A percentile compares a stretch with the other conserved stretches of the same genome.
These are phyloP conservation scores for Acer saccharum DNA, from an alignment of 345 rosid genomes.

Conservation along the genomic window DNA sequence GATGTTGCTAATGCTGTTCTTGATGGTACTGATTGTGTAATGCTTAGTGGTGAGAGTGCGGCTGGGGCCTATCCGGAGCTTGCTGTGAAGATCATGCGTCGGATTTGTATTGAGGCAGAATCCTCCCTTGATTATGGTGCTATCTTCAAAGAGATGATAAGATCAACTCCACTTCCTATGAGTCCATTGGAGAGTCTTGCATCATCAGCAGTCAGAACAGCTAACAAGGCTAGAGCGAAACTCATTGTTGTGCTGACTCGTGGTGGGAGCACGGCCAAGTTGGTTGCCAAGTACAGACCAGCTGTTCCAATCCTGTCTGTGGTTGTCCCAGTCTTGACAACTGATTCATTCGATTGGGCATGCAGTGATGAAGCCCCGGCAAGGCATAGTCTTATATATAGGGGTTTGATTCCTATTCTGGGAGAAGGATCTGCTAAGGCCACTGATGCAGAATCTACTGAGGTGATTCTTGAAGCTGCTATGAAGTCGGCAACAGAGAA, in stretches of 20 bases:
- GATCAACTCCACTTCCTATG: constrained; percentile 91
- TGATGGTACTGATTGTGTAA: constrained; percentile 89
- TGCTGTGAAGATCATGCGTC: constrained; percentile 86
- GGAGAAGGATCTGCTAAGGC: constrained; percentile 95
- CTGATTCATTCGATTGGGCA: constrained; percentile 86
- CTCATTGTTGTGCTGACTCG: constrained; percentile 88
- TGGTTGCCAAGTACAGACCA: constrained; percentile 92
- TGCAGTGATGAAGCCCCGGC: constrained; percentile 94
- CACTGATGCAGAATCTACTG: constrained; percentile 87
- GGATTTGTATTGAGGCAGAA: constrained; percentile 81
- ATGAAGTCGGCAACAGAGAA: constrained; percentile 61
- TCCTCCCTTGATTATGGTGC: constrained; percentile 81
- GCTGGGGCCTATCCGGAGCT: constrained; percentile 87
- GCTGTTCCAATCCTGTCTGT: constrained; percentile 92
- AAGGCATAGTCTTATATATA: constrained; percentile 78
- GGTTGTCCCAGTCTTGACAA: constrained; percentile 79
- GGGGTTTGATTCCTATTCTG: constrained; percentile 84
- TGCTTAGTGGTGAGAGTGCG: constrained; percentile 94
- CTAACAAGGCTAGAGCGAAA: constrained; percentile 84
- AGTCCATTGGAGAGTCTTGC: constrained; percentile 95
- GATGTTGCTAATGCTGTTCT: constrained; percentile 95
- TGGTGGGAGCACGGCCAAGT: constrained; percentile 84
- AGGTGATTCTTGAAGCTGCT: constrained; percentile 74
- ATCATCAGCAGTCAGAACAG: constrained; percentile 88
- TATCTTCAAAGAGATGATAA: constrained; percentile 82